Base-by-base conservation (phyloP, 1,284 basidiomycete species). In the Tremellales sp. region DNA sequence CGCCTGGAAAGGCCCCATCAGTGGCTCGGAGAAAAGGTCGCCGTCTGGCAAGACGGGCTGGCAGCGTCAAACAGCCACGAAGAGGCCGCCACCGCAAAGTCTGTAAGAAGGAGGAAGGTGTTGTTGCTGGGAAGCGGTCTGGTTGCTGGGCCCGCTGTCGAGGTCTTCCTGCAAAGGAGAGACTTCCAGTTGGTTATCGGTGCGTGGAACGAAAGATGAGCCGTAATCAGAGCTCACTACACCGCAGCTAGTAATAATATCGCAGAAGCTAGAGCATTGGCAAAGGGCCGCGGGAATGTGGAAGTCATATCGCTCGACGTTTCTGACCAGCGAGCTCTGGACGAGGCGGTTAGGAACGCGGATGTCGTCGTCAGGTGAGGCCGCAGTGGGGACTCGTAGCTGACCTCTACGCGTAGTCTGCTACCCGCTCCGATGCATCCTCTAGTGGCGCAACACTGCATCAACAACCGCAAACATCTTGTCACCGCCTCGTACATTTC, bases 401-500 rank as follows among this genome's bases (percentile, higher is more conserved):
- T 54, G 21, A 51, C 38, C 39, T 32, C 5, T 27, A 53, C 10
- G 14, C 53, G 18, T 50, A 92, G 89, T 65, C 75, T 94, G 45
- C 75, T 94, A 1, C 90, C 90, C 0, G 87, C 82, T 0, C 70
- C 82, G 0, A 80, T 92, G 68, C 93, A 97, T 61, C 77, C 82
- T 5, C 61, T 68, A 2, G 78, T 93, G 22, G 93, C 92, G 12
- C 77, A 84, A 54, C 68, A 83, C 1, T 95, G 93, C 59, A 83
- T 95, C 53, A 61, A 78, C 46, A 76, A 85, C 58, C 68, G 76
- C 27, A 87, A 83, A 52, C 85, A 95, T 60, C 79, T 97, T 49
- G 82, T 97, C 43, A 97, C 93, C 0, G 92, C 92, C 0, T 93
- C 89, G 1, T 97, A 97, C 66, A 85, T 89, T 56, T 90, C 88